phyloP scores from a whole-genome alignment of 208 protist species.

The Strigomonas culicis region DNA sequence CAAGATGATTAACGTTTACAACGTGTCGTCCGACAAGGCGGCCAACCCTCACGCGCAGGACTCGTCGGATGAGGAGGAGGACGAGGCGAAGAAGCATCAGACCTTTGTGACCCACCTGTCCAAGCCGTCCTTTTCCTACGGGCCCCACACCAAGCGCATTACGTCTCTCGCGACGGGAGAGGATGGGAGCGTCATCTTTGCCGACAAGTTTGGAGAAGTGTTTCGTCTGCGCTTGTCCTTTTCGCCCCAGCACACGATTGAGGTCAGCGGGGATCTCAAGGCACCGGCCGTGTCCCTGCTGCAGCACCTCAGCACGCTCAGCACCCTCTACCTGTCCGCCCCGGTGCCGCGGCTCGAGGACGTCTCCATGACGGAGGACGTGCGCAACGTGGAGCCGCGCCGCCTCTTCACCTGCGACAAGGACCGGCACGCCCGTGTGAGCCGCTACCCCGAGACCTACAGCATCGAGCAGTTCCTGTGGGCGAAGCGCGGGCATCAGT shows the following conservation, averaged over 20 bases:
- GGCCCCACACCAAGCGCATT: constrained; percentile 83
- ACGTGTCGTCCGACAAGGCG: constrained; percentile 32
- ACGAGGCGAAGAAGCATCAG: background rate
- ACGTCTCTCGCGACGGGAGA: constrained; percentile 45
- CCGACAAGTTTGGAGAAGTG: constrained; percentile 90
- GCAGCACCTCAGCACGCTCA: constrained; percentile 86
- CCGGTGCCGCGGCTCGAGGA: constrained; percentile 40
- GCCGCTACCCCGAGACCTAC: constrained; percentile 75
- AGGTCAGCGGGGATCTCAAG: constrained; percentile 35
- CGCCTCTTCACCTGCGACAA: constrained; percentile 84
- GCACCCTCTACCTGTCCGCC: constrained; percentile 52
- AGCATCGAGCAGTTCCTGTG: constrained; percentile 83
- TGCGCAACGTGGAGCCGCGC: constrained; percentile 24
- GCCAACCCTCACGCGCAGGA: constrained; percentile 27
- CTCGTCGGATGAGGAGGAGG: constrained; percentile 22
- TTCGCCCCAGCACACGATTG: constrained; percentile 45
- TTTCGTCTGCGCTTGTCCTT: constrained; percentile 59
- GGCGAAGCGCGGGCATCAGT: constrained; percentile 32
- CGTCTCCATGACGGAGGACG: constrained; percentile 23
- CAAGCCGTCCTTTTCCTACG: constrained; percentile 52
- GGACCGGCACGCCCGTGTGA: constrained; percentile 76
- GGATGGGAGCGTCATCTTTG: constrained; percentile 73
- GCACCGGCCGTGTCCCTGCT: constrained; percentile 51
- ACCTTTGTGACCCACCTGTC: background rate
- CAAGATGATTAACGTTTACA: constrained; percentile 81